Conservation (phyloP, 805 yeast genomes). For the Zygotorulaspora sp. region DNA sequence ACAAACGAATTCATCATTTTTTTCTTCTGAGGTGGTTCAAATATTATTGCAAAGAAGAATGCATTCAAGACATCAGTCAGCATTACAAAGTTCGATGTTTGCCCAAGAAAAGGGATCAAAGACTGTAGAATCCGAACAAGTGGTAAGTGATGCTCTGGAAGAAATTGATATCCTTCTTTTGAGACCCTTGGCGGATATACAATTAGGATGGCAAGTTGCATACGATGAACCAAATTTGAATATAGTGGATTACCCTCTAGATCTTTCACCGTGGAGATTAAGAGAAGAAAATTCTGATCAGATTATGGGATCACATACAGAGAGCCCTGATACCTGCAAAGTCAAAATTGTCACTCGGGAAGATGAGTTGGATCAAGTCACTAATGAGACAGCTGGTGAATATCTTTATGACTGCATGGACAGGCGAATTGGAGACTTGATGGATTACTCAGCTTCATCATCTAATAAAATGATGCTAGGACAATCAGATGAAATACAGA, state of each 20-base stretch:
- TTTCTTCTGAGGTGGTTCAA: conserved; percentile 26
- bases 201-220: conserved; percentile 31
- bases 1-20: conserved; percentile 27
- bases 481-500: conserved; percentile 1
- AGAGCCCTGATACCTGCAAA: conserved; percentile 1
- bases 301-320: conserved; percentile 2
- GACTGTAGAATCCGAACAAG: conserved; percentile 5
- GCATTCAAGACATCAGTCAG: conserved; percentile 10
- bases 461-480: conserved; percentile 2
- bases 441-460: conserved; percentile 2
- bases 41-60: conserved; percentile 21
- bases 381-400: conserved; percentile 13
- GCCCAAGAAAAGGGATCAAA: conserved; percentile 11
- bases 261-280: conserved; percentile 22
- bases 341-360: conserved; percentile 15
- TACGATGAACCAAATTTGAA: conserved; percentile 33
- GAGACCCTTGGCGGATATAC: conserved; percentile 20
- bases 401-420: conserved; percentile 25
- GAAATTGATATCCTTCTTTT: conserved; percentile 30
- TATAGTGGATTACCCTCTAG: conserved; percentile 28
- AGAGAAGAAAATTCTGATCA: conserved; percentile 7
- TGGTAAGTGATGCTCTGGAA: conserved; percentile 9
- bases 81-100: conserved; percentile 9
- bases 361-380: conserved; percentile 11
- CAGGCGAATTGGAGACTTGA: conserved; percentile 10